These are phyloP conservation scores for Debaryomyces coudertii DNA, from an alignment of 1,139 yeast genomes.

Conservation along the genomic window DNA sequence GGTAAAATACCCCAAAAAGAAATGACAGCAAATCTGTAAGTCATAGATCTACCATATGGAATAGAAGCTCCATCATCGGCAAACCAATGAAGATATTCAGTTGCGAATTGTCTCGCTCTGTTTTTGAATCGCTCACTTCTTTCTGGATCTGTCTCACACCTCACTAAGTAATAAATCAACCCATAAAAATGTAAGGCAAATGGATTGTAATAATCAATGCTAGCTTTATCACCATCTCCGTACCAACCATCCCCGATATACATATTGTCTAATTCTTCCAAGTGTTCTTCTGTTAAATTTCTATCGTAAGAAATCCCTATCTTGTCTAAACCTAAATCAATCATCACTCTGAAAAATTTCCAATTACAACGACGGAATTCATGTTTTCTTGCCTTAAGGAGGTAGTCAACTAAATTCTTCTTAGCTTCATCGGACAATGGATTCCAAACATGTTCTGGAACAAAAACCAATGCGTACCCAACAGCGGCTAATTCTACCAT, in stretches of 20 bases:
- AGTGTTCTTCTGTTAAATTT: constrained; percentile 16
- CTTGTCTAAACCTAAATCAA: constrained; percentile 26
- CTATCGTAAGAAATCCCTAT: constrained; percentile 21
- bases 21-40: constrained; percentile 28
- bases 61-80: constrained; percentile 26
- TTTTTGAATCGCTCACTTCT: constrained; percentile 17
- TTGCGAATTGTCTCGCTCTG: constrained; percentile 24
- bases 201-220: constrained; percentile 30
- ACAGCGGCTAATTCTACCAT: constrained; percentile 32
- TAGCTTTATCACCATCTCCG: constrained; percentile 25
- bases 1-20: constrained; percentile 32
- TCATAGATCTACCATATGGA: constrained; percentile 31
- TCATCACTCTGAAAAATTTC: constrained; percentile 30
- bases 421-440: constrained; percentile 24
- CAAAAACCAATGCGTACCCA: constrained; percentile 25
- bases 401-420: constrained; percentile 19
- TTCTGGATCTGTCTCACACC: constrained; percentile 17
- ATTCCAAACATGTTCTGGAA: constrained; percentile 28
- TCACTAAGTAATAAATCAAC: constrained; percentile 20
- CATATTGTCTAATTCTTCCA: constrained; percentile 23
- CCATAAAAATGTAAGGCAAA: constrained; percentile 33
- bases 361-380: constrained; percentile 25
- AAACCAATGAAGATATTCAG: constrained; percentile 23
- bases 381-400: constrained; percentile 18
- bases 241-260: constrained; percentile 33